Evolutionary conservation across 768 basidiomycete genomes (phyloP), one percentile per base, ranked within the genome.

Genomic region (Strobilomyces echinocephalus): DNA sequence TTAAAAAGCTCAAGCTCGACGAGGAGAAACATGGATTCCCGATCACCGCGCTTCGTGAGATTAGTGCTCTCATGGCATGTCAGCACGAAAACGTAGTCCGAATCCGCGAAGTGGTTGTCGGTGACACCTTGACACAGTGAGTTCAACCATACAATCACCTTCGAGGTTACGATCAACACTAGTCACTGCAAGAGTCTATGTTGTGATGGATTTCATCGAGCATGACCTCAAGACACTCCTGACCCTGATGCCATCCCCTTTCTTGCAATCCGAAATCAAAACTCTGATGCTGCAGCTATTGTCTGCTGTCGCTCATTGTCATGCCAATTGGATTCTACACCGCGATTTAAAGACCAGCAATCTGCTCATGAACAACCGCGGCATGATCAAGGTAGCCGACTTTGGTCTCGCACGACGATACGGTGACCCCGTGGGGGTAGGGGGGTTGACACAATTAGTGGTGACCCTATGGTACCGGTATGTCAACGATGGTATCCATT

Each of bases 161-260:
- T 31, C 35, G 42, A 55, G 34, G 30, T 52, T 50, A 28, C 26
- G 39, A 57, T 50, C 52, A 59, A 53, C 51, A 53, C 36, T 26
- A 46, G 45, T 28, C 20, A 58, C 56, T 61, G 40, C 43, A 66
- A 97, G 97, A 76, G 92, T 98, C 41, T 99, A 95, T 71, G 95
- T 99, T 59, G 97, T 98, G 34, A 97, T 97, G 95, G 94, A 97
- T 69, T 99, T 99, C 67, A 95, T 99, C 67, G 97, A 99, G 71
- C 97, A 99, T 71, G 97, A 99, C 70, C 86, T 99, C 69, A 99
- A 99, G 73, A 88, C 95, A 7, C 81, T 99, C 48, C 79, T 99
- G 53, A 90, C 88, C 24, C 75, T 91, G 56, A 98, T 98, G 97
- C 94, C 95, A 2, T 82, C 88, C 31, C 95, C 97, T 2, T 99